Conservation (phyloP, 1,139 yeast species). For the Magnusiomyces tetraspermus region DNA sequence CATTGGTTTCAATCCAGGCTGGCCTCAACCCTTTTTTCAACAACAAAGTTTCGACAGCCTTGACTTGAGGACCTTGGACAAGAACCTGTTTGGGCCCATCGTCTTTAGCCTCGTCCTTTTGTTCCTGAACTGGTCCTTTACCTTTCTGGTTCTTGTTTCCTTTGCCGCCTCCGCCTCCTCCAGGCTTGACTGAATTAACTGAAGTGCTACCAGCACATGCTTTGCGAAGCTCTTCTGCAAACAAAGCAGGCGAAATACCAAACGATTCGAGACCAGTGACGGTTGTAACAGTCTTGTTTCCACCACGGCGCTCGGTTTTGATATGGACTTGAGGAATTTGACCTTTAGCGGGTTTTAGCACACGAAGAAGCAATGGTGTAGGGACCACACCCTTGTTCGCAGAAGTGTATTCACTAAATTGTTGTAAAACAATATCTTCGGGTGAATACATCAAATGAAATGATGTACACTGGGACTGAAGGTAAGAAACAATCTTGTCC, state of each 20-base stretch:
- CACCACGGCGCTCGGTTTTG: slow-evolving; percentile 67
- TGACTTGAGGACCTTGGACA: slow-evolving; percentile 87
- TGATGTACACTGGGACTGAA: slow-evolving; percentile 47
- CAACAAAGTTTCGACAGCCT: slow-evolving; percentile 48
- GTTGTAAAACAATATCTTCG: slow-evolving; percentile 27
- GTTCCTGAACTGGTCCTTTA: background rate
- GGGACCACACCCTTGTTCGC: background rate
- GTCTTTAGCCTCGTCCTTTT: slow-evolving; percentile 36
- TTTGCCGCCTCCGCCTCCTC: slow-evolving; percentile 27
- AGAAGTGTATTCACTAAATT: slow-evolving; percentile 11
- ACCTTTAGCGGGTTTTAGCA: slow-evolving; percentile 42
- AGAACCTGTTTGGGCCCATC: slow-evolving; percentile 35
- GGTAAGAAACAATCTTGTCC: slow-evolving; percentile 43
- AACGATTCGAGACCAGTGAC: slow-evolving; percentile 62
- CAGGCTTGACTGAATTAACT: slow-evolving; percentile 40
- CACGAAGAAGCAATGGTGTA: slow-evolving; percentile 26
- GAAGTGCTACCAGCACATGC: slow-evolving; percentile 88
- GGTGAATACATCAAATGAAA: slow-evolving; percentile 49
- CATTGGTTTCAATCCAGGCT: slow-evolving; percentile 57
- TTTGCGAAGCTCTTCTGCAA: slow-evolving; percentile 62
- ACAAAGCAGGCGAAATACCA: slow-evolving; percentile 50
- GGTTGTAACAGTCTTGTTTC: slow-evolving; percentile 70
- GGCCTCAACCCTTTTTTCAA: slow-evolving; percentile 57
- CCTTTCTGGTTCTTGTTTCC: background rate
- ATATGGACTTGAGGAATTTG: slow-evolving; percentile 57